Evolutionary conservation across 352 stramenopile genomes (phyloP), one percentile per base, ranked within the genome.

Genomic region (Phytophthora boehmeriae): DNA sequence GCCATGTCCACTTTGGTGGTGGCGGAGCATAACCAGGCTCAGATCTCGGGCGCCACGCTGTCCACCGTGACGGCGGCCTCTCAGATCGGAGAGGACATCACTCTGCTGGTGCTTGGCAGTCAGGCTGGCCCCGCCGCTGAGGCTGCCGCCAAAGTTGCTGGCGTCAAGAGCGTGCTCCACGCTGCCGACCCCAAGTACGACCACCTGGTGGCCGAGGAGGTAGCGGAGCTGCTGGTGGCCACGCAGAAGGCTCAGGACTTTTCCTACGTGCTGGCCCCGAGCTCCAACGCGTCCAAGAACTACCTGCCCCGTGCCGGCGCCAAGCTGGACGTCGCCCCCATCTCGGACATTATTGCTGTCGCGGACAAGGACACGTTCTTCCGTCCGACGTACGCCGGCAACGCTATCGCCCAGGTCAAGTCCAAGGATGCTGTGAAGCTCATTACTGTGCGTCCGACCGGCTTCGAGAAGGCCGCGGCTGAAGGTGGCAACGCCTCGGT

Each of bases 261-360:
- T 75, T 89, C 81, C 53, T 85, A 98, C 82, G 97, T 99, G 59
- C 63, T 99, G 42, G 95, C 96, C 52, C 84, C 97, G 1, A 90
- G 88, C 44, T 98, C 92, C 53, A 99, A 99, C 76, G 90, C 92
- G 63, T 96, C 89, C 32, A 98, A 98, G 71, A 99, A 99, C 73
- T 98, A 98, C 67, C 64, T 99, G 39, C 97, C 97, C 16, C 92
- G 98, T 28, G 83, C 97, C 27, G 97, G 95, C 11, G 97, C 97
- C 32, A 89, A 97, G 71, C 77, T 99, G 17, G 94, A 98, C 66
- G 80, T 96, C 4, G 86, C 93, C 54, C 97, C 97, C 41, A 93
- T 99, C 44, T 98, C 95, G 35, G 98, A 99, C 82, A 95, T 99
- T 67, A 74, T 98, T 17, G 83, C 89, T 49, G 85, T 96, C 50